A percentile compares a stretch with the other conserved stretches of the same genome.
Evolutionary conservation across 1,284 basidiomycete genomes (phyloP).

Genomic region (Lignosus rhinocerotis): DNA sequence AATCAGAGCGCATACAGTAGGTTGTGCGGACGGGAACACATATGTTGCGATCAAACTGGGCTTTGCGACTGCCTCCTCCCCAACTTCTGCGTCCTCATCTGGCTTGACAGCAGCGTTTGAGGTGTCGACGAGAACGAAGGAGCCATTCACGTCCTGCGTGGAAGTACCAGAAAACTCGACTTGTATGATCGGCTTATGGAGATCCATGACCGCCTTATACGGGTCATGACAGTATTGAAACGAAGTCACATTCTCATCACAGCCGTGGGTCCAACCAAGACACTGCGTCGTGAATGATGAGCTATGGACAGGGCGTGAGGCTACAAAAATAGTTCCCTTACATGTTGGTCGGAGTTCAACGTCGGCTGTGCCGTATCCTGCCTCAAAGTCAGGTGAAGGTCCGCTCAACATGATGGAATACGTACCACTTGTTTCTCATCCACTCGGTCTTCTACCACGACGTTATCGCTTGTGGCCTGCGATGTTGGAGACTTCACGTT

Average conservation of each 20-base stretch:
- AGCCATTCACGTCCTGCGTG: neutral
- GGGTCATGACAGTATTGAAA: neutral
- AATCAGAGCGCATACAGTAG: neutral
- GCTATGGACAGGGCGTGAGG: neutral
- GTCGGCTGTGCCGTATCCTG: too few relatives aligned
- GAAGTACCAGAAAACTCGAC: neutral
- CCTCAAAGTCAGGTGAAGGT: too few relatives aligned
- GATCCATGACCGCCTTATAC: neutral
- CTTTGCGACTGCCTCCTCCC: slow-evolving; percentile 8
- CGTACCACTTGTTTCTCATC: neutral
- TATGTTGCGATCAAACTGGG: neutral
- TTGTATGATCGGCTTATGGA: neutral
- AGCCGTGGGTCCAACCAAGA: neutral
- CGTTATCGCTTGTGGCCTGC: neutral
- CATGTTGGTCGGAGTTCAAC: too few relatives aligned
- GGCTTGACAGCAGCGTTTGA: neutral
- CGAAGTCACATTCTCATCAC: neutral
- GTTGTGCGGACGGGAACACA: neutral
- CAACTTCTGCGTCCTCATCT: neutral
- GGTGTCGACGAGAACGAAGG: slow-evolving; percentile 9
- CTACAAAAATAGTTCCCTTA: too few relatives aligned
- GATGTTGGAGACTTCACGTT: neutral
- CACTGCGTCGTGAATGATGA: neutral
- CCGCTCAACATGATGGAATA: too few relatives aligned
- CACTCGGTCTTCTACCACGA: neutral